Base-by-base conservation (phyloP, 768 basidiomycete genomes). In the Thelephora aurantiotincta region DNA sequence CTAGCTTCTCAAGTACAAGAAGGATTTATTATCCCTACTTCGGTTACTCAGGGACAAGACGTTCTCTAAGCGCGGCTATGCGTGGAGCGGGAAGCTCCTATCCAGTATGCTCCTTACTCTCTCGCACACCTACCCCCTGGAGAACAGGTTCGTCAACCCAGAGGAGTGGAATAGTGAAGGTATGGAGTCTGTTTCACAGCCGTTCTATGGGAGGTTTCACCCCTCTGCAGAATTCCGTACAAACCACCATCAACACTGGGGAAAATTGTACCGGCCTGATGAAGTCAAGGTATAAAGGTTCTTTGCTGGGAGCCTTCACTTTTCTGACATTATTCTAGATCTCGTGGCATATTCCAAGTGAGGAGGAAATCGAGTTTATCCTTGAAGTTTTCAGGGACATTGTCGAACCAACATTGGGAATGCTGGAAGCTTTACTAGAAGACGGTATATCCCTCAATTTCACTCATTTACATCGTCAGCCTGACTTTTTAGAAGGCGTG, bases 121-220 rank as follows among this genome's bases (percentile, higher is more conserved):
- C 37, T 86, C 84, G 1, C 79, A 88, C 49, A 82, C 82, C 1
- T 91, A 88, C 63, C 80, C 86, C 3, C 60, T 77, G 46, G 88
- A 94, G 57, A 82, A 84, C 59, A 78, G 75, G 52, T 88, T 88
- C 52, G 78, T 85, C 34, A 90, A 92, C 52, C 71, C 76, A 0
- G 74, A 79, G 5, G 82, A 85, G 52, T 86, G 86, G 82, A 59
- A 71, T 0, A 80, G 78, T 52, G 68, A 78, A 57, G 81, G 89
- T 87, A 48, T 37, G 64, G 48, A 2, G 11, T 11, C 2, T 9
- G 16, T 9, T 41, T 18, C 16, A 7, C 22, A 6, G 7, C 9
- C 38, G 4, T 18, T 5, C 14, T 22, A 2, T 9, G 38, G 22
- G 9, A 41, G 16, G 14, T 14, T 41, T 18, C 26, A 30, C 38